Conservation (phyloP, 805 yeast species). For the Blastobotrys muscicola region DNA sequence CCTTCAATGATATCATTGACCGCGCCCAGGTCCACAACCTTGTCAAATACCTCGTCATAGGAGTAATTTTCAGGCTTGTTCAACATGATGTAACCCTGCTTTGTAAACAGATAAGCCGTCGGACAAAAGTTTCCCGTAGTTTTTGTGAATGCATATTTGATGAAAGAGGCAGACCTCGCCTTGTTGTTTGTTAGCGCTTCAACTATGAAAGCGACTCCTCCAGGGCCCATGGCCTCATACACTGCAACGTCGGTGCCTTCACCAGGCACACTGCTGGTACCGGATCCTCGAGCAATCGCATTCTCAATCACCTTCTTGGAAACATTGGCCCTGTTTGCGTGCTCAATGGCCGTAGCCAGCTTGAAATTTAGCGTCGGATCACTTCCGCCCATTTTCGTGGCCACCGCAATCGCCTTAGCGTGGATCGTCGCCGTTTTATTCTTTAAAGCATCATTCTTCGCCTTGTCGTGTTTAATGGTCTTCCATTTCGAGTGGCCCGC, state of each 20-base stretch:
- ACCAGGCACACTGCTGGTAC: conserved; percentile 38
- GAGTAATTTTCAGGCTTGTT: conserved; percentile 14
- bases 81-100: conserved; percentile 54
- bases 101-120: conserved; percentile 65
- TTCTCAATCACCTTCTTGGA: conserved; percentile 78
- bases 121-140: conserved; percentile 62
- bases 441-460: conserved; percentile 77
- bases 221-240: conserved; percentile 80
- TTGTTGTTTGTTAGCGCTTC: conserved; percentile 88
- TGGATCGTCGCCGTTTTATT: conserved; percentile 60
- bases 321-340: conserved; percentile 55
- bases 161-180: conserved; percentile 65
- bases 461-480: conserved; percentile 86
- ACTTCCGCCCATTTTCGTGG: conserved; percentile 52
- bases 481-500: conserved; percentile 96
- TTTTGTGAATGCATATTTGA: conserved; percentile 67
- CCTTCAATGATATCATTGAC: conserved; percentile 28
- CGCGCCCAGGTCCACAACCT: conserved; percentile 66
- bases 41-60: conserved; percentile 74
- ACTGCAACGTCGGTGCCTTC: conserved; percentile 42
- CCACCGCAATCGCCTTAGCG: conserved; percentile 63
- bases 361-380: conserved; percentile 54
- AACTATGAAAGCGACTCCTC: conserved; percentile 75
- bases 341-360: conserved; percentile 63
- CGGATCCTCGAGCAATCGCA: conserved; percentile 80